Conservation (phyloP, 108 stramenopile genomes). For the Stephanodiscus minutulus region DNA sequence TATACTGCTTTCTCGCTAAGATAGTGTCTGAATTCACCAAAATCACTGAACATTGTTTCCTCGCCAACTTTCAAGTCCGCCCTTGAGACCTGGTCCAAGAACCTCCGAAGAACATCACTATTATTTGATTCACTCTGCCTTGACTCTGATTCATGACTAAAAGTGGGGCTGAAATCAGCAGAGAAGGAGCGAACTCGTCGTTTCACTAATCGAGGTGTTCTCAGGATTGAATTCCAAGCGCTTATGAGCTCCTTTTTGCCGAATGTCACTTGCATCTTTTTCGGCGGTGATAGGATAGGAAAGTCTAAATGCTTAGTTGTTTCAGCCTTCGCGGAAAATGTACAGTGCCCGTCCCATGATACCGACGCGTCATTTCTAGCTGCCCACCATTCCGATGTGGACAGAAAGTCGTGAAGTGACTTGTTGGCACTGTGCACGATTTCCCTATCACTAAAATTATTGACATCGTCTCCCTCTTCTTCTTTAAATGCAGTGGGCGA, state of each 20-base stretch:
- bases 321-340: constrained; percentile 43
- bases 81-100: constrained; percentile 83
- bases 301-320: constrained; percentile 13
- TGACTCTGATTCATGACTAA: constrained; percentile 6
- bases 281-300: constrained; percentile 12
- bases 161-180: constrained; percentile 7
- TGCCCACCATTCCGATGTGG: constrained; percentile 78
- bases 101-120: constrained; percentile 73
- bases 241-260: constrained; percentile 83
- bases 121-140: constrained; percentile 53
- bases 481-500: constrained; percentile 10
- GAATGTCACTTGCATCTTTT: constrained; percentile 36
- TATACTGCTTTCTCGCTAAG: constrained; percentile 74
- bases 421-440: constrained; percentile 6
- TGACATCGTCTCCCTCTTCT: constrained; percentile 24
- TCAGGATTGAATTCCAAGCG: constrained; percentile 85
- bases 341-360: constrained; percentile 79
- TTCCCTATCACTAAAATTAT: constrained; percentile 3
- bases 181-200: constrained; percentile 16
- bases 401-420: constrained; percentile 59
- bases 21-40: constrained; percentile 87
- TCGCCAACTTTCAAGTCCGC: constrained; percentile 81
- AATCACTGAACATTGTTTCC: constrained; percentile 60
- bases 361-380: constrained; percentile 52
- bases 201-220: constrained; percentile 54